A percentile compares a stretch with the other conserved stretches of the same genome.
Evolutionary conservation across 371 early-diverging fungal genomes (phyloP).

Genomic region (Blastocladiella emersonii): DNA sequence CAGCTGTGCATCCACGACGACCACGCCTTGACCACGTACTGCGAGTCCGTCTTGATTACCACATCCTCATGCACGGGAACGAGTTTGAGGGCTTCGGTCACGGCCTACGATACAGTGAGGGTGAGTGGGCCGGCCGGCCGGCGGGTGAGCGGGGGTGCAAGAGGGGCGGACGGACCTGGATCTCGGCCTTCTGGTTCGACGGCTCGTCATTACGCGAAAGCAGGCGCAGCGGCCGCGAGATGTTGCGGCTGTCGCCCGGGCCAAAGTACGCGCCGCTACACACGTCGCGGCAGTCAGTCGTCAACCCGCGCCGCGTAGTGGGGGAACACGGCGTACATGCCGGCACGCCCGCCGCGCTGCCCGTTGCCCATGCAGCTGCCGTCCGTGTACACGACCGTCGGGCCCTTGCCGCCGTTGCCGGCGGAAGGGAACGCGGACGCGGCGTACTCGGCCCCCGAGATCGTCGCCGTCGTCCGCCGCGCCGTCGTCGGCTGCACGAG

Average conservation of each 20-base stretch:
- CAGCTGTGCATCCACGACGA: background rate
- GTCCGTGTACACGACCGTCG: constrained; percentile 1
- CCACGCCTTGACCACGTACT: background rate
- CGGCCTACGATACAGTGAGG: background rate
- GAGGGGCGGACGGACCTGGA: background rate
- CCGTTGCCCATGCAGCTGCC: background rate
- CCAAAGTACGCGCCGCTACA: background rate
- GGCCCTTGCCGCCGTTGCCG: background rate
- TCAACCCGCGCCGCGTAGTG: too few species aligned
- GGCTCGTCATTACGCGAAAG: background rate
- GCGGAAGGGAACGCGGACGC: background rate
- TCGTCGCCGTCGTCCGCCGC: background rate
- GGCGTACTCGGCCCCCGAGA: background rate
- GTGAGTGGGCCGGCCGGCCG: too few species aligned
- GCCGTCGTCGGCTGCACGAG: background rate
- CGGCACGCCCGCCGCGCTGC: background rate
- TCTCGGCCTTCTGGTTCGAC: background rate
- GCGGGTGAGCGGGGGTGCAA: background rate
- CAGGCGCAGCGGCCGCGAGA: background rate
- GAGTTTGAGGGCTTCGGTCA: background rate
- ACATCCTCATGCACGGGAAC: background rate
- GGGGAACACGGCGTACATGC: background rate
- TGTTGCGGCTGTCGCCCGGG: background rate
- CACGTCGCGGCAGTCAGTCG: background rate
- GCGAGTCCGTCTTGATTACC: constrained; percentile 1